Evolutionary conservation across 108 stramenopile species (phyloP), one percentile per base, ranked within the genome.

Genomic region (Fragilaria crotonensis): DNA sequence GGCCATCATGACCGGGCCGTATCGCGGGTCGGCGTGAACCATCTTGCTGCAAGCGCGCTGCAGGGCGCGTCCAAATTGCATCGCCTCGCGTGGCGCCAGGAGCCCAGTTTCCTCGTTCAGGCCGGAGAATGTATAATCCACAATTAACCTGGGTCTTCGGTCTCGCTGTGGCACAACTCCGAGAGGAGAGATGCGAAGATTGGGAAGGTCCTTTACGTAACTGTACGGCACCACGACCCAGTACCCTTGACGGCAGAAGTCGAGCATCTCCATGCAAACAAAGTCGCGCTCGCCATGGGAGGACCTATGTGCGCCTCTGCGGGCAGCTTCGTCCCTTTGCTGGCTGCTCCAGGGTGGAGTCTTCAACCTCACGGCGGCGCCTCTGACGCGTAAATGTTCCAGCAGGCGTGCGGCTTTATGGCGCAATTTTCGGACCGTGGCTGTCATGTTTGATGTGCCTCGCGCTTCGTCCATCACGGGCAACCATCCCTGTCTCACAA

Each of bases 171-270:
- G n/a, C n/a, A n/a, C n/a, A n/a, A n/a, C n/a, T n/a, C n/a, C 67
- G 7, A 58, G 53, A 29, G 73, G 67, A 30, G 61, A 67, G 27
- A 68, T 19, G 0, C 48, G 53, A 18, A 72, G 48, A 20, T 45
- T 22, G 20, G 53, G 25, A 3, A 62, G 44, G 21, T 62, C 23
- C 27, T 46, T 19, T n/a, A 62, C 47, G 14, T 54, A 27, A 19
- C 19, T 25, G 30, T 45, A 54, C 1, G 68, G 68, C 4, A 69
- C 46, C 20, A 69, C n/a, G n/a, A n/a, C n/a, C n/a, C 76, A 71
- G 20, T 22, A 64, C 36, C 48, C 60, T 48, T 67, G 36, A 25
- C 44, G 57, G 19, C 54, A 5, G 61, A 59, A 45, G 47, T n/a
- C n/a, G n/a, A n/a, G n/a, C n/a, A n/a, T n/a, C 14, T 41, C 36